These are phyloP conservation scores for Aspergillus hiratsukae DNA, from an alignment of 2,329 filamentous ascomycete species.

Conservation along the genomic window DNA sequence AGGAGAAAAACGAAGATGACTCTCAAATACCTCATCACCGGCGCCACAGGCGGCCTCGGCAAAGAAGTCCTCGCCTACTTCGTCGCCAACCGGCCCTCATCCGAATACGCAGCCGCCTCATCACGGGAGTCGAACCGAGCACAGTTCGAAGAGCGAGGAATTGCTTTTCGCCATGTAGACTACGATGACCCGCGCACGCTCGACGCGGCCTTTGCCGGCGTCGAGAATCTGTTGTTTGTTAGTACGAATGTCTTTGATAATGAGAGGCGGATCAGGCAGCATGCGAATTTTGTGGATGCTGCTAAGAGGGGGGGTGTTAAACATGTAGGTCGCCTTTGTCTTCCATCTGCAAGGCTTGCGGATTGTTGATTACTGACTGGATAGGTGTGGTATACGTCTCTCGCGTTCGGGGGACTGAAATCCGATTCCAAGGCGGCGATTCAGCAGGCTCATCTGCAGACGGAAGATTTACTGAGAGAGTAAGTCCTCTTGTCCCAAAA, in stretches of 20 bases:
- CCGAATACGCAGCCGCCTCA: slow-evolving; percentile 49
- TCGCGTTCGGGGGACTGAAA: slow-evolving; percentile 50
- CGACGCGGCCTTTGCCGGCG: slow-evolving; percentile 45
- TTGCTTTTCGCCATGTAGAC: slow-evolving; percentile 49
- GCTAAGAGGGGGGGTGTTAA: slow-evolving; percentile 49
- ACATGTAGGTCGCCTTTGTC: slow-evolving; percentile 36
- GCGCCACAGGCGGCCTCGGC: slow-evolving; percentile 36
- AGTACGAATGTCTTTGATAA: slow-evolving; percentile 50
- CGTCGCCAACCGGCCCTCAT: slow-evolving; percentile 32
- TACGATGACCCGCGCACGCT: slow-evolving; percentile 49
- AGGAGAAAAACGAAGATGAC: no score
- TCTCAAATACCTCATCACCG: slow-evolving; percentile 37
- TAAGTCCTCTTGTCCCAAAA: no score
- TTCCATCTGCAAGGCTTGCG: no score
- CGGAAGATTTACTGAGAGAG: slow-evolving; percentile 49
- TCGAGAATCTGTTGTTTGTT: slow-evolving; percentile 55
- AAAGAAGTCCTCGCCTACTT: slow-evolving; percentile 31
- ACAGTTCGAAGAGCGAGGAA: slow-evolving; percentile 39
- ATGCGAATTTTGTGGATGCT: slow-evolving; percentile 50
- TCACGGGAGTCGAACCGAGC: slow-evolving; percentile 42
- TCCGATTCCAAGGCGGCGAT: slow-evolving; percentile 46
- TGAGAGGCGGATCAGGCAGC: slow-evolving; percentile 45
- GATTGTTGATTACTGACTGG: no score
- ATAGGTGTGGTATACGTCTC: slow-evolving; percentile 53
- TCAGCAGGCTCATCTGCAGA: slow-evolving; percentile 57